Base-by-base conservation (phyloP, 2,329 filamentous ascomycete genomes). In the Penicillium frequentans region DNA sequence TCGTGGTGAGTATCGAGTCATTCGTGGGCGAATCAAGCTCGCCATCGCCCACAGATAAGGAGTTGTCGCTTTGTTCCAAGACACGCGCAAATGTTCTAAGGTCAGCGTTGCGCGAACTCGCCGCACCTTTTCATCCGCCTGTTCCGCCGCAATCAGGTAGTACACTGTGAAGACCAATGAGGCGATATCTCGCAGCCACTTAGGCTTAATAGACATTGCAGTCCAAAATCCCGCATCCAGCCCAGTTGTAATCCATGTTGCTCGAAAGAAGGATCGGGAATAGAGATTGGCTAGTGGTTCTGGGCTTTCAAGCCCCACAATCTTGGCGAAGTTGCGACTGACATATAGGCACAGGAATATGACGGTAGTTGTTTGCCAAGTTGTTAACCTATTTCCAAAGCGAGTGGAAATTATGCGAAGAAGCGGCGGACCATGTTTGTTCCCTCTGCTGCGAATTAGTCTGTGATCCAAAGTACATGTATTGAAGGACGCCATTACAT, bases 191-290 rank as follows among this genome's bases (percentile, higher is more conserved):
- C 92, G 84, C 43, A 96, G 65, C 86, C 90, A 93, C 67, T 90
- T 92, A 48, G 81, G 81, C 55, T 85, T 85, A 62, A 99, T 93
- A 68, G 87, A 89, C 95, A 99, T 99, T 33, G 95, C 95, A 0
- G 92, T 96, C 95, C 95, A 99, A 75, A 97, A 99, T 1, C 95
- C 95, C 6, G 95, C 95, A 68, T 99, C 95, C 59, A 99, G 78
- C 0, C 92, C 95, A 0, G 95, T 99, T 52, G 95, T 87, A 16
- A 98, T 86, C 95, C 95, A 99, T 71, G 95, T 99, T 54, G 95
- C 95, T 49, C 95, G 88, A 74, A 96, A 99, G 78, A 96, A 99
- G 27, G 90, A 87, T 51, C 91, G 83, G 54, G 90, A 91, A 78
- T 99, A 99, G 73, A 98, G 88, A 70, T 96, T 96, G 29, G 93